These are phyloP conservation scores for Plectosphaerella sp. DNA, from an alignment of 2,329 filamentous ascomycete species.

Conservation along the genomic window DNA sequence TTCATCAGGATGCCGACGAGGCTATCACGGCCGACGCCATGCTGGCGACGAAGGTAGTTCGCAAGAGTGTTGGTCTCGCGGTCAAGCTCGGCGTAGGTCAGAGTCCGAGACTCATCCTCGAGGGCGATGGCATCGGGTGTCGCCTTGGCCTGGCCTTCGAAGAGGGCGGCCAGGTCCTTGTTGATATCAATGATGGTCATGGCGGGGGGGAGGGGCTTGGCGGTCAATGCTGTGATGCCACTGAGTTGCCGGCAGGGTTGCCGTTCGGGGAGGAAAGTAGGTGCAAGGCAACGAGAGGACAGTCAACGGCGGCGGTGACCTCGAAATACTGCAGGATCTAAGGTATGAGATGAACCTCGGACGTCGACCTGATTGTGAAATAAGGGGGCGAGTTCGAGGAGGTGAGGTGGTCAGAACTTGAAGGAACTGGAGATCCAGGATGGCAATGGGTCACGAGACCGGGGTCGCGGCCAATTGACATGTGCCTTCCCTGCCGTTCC, in stretches of 20 bases:
- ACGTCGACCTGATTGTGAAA: too few species aligned
- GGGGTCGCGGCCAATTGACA: neutral
- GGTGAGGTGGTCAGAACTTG: neutral
- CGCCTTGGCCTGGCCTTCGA: slow-evolving; percentile 61
- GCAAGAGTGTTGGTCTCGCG: slow-evolving; percentile 61
- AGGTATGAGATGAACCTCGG: too few species aligned
- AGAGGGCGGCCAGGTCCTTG: slow-evolving; percentile 70
- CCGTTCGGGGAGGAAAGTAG: too few species aligned
- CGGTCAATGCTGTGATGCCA: too few species aligned
- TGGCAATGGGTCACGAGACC: neutral
- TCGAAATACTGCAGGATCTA: too few species aligned
- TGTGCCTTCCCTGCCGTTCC: neutral
- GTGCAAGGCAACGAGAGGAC: too few species aligned
- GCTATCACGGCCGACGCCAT: slow-evolving; percentile 68
- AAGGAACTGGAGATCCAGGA: neutral
- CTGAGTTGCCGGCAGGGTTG: too few species aligned
- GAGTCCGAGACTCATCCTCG: slow-evolving; percentile 62
- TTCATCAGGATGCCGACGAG: slow-evolving; percentile 73
- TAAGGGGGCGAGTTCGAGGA: too few species aligned
- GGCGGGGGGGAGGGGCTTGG: slow-evolving; percentile 10
- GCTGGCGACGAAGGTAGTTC: slow-evolving; percentile 56
- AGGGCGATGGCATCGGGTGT: slow-evolving; percentile 68
- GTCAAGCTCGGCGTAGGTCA: slow-evolving; percentile 72
- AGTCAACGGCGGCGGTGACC: too few species aligned
- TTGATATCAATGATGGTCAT: slow-evolving; percentile 67